Evolutionary conservation across 192 early-diverging fungal genomes (phyloP).

Genomic region (Lunasporangiospora selenospora): DNA sequence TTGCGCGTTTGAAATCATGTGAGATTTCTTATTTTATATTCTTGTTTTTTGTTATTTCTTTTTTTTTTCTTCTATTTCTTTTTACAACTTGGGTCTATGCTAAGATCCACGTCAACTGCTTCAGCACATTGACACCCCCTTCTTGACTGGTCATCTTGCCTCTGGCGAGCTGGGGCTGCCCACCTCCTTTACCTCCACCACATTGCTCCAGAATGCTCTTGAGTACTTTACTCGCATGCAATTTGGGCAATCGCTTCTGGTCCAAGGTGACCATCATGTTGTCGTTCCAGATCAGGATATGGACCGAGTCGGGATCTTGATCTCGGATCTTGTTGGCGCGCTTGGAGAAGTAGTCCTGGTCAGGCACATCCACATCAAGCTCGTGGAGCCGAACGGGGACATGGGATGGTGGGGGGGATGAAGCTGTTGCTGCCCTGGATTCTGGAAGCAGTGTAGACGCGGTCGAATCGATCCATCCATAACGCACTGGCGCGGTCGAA

Average conservation of each 20-base stretch:
- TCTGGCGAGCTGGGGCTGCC: conserved; percentile 56
- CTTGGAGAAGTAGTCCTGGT: conserved; percentile 50
- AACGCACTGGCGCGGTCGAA: conserved; percentile 1
- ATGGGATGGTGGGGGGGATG: not conserved
- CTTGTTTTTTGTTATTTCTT: too few species aligned
- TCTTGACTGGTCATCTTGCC: conserved; percentile 13
- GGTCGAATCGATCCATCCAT: conserved; percentile 10
- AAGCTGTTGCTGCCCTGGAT: not conserved
- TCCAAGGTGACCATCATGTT: conserved; percentile 52
- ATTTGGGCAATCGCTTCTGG: conserved; percentile 16
- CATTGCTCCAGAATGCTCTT: conserved; percentile 49
- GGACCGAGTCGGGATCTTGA: conserved; percentile 28
- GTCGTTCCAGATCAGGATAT: conserved; percentile 53
- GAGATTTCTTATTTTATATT: too few species aligned
- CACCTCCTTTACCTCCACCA: conserved; percentile 57
- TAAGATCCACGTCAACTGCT: too few species aligned
- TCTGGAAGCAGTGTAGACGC: not conserved
- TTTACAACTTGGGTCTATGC: too few species aligned
- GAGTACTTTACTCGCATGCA: conserved; percentile 45
- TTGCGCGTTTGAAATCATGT: too few species aligned
- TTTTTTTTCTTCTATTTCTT: too few species aligned
- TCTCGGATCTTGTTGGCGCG: conserved; percentile 53
- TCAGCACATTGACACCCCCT: not conserved
- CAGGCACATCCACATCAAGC: conserved; percentile 44
- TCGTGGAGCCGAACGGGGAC: conserved; percentile 37